Conservation (phyloP, 2,329 filamentous ascomycete genomes). For the Septoria linicola region DNA sequence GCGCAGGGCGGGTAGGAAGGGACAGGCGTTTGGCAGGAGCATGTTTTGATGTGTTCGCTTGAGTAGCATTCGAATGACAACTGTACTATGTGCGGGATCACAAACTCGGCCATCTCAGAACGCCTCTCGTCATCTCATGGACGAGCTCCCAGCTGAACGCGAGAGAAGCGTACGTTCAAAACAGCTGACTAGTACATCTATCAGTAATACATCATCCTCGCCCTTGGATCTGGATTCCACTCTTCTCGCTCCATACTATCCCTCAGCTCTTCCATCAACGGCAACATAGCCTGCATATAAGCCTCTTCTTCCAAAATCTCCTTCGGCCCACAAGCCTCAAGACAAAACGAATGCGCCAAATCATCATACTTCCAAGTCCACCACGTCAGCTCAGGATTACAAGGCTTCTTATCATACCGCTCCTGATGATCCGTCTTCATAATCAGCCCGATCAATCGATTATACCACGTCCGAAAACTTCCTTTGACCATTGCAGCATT, state of each 20-base stretch:
- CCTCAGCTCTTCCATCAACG: slow-evolving; percentile 40
- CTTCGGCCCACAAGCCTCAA: slow-evolving; percentile 36
- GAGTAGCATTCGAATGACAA: neutral
- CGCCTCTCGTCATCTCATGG: too few species aligned
- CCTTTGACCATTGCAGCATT: slow-evolving; percentile 40
- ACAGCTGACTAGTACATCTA: neutral
- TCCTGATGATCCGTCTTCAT: slow-evolving; percentile 45
- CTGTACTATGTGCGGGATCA: too few species aligned
- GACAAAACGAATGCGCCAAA: slow-evolving; percentile 32
- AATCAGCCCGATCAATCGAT: slow-evolving; percentile 41
- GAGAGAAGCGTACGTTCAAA: too few species aligned
- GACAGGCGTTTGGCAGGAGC: too few species aligned
- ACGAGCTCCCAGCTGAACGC: too few species aligned
- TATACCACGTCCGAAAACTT: slow-evolving; percentile 41
- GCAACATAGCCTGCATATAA: slow-evolving; percentile 42
- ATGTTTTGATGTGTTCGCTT: neutral
- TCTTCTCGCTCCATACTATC: slow-evolving; percentile 40
- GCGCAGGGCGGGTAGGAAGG: too few species aligned
- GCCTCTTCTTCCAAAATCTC: slow-evolving; percentile 37
- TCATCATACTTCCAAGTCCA: slow-evolving; percentile 42
- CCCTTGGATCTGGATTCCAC: slow-evolving; percentile 41
- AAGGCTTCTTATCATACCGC: slow-evolving; percentile 39
- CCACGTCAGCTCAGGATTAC: slow-evolving; percentile 39
- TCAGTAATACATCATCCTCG: slow-evolving; percentile 25
- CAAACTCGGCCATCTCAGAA: too few species aligned